Conservation (phyloP, 2,329 filamentous ascomycete species). For the Thielaviopsis ethacetica region DNA sequence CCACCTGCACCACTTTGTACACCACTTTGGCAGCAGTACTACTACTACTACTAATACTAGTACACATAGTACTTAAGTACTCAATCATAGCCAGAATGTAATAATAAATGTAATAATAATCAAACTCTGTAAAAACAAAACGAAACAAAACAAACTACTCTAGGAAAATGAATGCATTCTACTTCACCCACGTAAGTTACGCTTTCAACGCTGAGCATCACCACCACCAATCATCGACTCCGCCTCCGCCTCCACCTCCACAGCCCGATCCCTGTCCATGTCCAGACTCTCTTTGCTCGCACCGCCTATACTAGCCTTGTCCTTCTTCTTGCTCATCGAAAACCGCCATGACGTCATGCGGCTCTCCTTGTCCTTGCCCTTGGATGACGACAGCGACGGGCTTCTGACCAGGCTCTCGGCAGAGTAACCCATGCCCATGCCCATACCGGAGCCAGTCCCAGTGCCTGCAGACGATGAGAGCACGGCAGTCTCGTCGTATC, state of each 20-base stretch:
- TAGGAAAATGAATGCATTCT: background rate
- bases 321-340: constrained; percentile 44
- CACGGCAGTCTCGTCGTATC: constrained; percentile 26
- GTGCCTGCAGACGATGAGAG: constrained; percentile 9
- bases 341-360: constrained; percentile 38
- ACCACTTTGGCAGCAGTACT: background rate
- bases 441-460: too few species aligned
- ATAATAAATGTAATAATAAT: background rate
- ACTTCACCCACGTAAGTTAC: too few species aligned
- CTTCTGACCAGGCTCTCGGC: constrained; percentile 40
- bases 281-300: constrained; percentile 35
- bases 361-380: constrained; percentile 30
- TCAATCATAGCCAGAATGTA: too few species aligned
- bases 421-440: background rate
- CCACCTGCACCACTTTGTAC: background rate
- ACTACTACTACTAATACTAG: too few species aligned
- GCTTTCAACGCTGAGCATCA: too few species aligned
- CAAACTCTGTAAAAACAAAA: background rate
- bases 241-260: constrained; percentile 1
- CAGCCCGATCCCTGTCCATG: constrained; percentile 22
- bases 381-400: constrained; percentile 34
- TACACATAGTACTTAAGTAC: too few species aligned
- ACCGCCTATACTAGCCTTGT: constrained; percentile 21
- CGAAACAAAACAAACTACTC: background rate
- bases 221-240: too few species aligned